These are phyloP conservation scores for Erodium maritimum DNA, from an alignment of 345 rosid species.

Conservation along the genomic window DNA sequence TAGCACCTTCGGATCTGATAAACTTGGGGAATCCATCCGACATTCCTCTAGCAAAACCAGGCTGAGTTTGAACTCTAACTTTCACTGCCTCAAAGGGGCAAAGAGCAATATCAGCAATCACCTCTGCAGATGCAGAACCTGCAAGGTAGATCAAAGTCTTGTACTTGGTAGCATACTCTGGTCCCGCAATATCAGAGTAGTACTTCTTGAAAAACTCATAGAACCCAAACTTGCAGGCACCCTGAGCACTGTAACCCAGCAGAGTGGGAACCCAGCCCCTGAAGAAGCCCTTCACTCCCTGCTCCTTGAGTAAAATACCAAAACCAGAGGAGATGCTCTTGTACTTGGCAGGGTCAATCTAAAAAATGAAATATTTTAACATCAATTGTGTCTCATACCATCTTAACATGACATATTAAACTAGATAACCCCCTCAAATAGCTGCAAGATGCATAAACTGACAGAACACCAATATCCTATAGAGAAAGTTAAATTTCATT, in stretches of 20 bases:
- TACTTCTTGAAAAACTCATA: constrained; percentile 89
- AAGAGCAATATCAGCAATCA: constrained; percentile 83
- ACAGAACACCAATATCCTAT: background rate
- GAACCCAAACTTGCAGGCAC: constrained; percentile 84
- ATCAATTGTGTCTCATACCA: background rate
- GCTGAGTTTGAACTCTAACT: constrained; percentile 92
- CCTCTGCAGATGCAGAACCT: constrained; percentile 87
- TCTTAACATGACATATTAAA: background rate
- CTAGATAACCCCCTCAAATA: background rate
- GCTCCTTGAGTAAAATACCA: constrained; percentile 67
- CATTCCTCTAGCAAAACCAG: constrained; percentile 87
- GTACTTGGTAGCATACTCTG: constrained; percentile 72
- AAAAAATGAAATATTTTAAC: background rate
- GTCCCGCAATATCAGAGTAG: constrained; percentile 89
- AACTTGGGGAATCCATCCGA: constrained; percentile 88
- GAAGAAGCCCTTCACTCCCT: constrained; percentile 69
- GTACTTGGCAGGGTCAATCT: constrained; percentile 89
- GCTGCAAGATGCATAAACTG: background rate
- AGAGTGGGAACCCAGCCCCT: constrained; percentile 93
- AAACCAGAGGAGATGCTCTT: constrained; percentile 67
- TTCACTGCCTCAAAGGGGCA: constrained; percentile 97
- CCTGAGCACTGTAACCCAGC: constrained; percentile 89
- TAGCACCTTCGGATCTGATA: constrained; percentile 57
- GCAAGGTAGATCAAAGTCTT: constrained; percentile 88
- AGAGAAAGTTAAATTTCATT: too few species aligned